Evolutionary conservation across 805 yeast genomes (phyloP).

Genomic region (Kuraishia floccosa): DNA sequence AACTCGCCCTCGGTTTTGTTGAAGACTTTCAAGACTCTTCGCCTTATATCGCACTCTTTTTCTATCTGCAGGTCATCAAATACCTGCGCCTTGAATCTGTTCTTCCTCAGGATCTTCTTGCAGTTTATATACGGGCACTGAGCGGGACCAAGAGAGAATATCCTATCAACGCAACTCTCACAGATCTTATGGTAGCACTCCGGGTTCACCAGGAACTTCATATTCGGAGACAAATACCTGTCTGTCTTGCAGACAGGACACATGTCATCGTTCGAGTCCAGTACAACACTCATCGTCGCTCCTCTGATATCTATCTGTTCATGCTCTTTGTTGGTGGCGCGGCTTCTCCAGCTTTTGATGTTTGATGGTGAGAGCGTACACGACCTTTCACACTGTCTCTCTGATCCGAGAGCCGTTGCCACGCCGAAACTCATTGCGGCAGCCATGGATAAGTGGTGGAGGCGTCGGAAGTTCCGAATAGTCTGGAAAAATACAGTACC

Average conservation of each 20-base stretch:
- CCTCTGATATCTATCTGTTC: too few relatives aligned
- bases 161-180: slow-evolving; percentile 92
- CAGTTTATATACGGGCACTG: slow-evolving; percentile 94
- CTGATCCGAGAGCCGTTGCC: too few relatives aligned
- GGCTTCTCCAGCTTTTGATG: too few relatives aligned
- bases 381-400: too few relatives aligned
- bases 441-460: too few relatives aligned
- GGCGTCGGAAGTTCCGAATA: too few relatives aligned
- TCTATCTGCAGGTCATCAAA: slow-evolving; percentile 89
- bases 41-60: slow-evolving; percentile 84
- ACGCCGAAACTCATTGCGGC: too few relatives aligned
- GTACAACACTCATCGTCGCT: too few relatives aligned
- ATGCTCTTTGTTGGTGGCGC: too few relatives aligned
- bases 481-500: slow-evolving; percentile 3
- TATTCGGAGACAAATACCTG: slow-evolving; percentile 84
- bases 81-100: slow-evolving; percentile 82
- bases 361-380: too few relatives aligned
- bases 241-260: slow-evolving; percentile 98
- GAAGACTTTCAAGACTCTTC: slow-evolving; percentile 63
- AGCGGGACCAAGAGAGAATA: slow-evolving; percentile 90
- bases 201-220: slow-evolving; percentile 86
- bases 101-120: slow-evolving; percentile 76
- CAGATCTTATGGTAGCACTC: slow-evolving; percentile 98
- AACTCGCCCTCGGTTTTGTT: slow-evolving; percentile 78
- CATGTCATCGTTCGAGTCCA: too few relatives aligned